phyloP scores from a whole-genome alignment of 108 stramenopile species.

The Chaetoceros tenuissimus region DNA sequence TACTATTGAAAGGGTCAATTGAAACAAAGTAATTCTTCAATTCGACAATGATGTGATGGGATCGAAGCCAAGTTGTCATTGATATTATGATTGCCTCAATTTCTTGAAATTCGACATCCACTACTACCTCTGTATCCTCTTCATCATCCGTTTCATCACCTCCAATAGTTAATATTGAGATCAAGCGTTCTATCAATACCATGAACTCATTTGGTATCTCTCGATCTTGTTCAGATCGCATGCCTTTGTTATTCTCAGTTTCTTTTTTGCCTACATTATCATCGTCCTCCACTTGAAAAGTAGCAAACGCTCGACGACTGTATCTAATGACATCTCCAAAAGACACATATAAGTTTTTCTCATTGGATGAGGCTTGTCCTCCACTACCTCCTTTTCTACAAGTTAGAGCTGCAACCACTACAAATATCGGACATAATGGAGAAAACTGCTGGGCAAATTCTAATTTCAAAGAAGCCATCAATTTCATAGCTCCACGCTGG shows the following conservation, averaged over 20 bases:
- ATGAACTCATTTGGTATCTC: background rate
- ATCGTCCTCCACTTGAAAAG: background rate
- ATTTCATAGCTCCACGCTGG: conserved; percentile 22
- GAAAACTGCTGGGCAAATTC: conserved; percentile 65
- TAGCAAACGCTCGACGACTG: background rate
- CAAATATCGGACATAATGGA: conserved; percentile 18
- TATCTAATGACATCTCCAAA: conserved; percentile 23
- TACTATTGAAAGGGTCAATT: conserved; percentile 2
- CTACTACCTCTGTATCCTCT: background rate
- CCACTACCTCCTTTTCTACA: conserved; percentile 11
- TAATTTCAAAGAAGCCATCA: conserved; percentile 36
- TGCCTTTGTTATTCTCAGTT: background rate
- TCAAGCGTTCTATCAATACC: background rate
- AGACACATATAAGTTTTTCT: conserved; percentile 23
- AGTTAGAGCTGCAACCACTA: conserved; percentile 32
- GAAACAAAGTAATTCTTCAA: conserved; percentile 45
- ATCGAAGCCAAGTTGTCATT: conserved; percentile 58
- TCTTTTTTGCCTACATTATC: background rate
- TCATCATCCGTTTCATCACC: background rate
- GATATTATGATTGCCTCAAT: conserved; percentile 44
- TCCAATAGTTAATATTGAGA: conserved; percentile 2
- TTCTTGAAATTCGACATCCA: conserved; percentile 5
- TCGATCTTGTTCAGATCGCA: background rate
- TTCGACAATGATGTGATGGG: conserved; percentile 45
- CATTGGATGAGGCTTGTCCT: conserved; percentile 9